Evolutionary conservation across 345 rosid species (phyloP).

Genomic region (thale cress (Arabidopsis thaliana)): TAIR10.1 NC_003075.7:15666001-15666500

Average conservation of each 20-base stretch:
- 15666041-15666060: not conserved
- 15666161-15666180: slow-evolving; percentile 8
- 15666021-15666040: not conserved
- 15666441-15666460: not conserved
- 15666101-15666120: slow-evolving; percentile 32
- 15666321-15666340: not conserved
- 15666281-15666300: not conserved
- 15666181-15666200: slow-evolving; percentile 3
- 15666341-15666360: not conserved
- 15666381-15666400: not conserved
- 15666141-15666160: slow-evolving; percentile 28
- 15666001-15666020: not conserved
- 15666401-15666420: not conserved
- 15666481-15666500: not conserved
- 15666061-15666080: slow-evolving; percentile 1
- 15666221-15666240: not conserved
- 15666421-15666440: not conserved
- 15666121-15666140: slow-evolving; percentile 31
- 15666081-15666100: slow-evolving; percentile 22
- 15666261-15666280: not conserved
- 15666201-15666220: not conserved
- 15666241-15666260: not conserved
- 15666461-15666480: not conserved
- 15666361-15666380: not conserved
- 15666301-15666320: slow-evolving; percentile 1